Percentiles rank a stretch among this genome's conserved stretches.
Conservation (phyloP, 306 rosid species). For the Dryas octopetala region DNA sequence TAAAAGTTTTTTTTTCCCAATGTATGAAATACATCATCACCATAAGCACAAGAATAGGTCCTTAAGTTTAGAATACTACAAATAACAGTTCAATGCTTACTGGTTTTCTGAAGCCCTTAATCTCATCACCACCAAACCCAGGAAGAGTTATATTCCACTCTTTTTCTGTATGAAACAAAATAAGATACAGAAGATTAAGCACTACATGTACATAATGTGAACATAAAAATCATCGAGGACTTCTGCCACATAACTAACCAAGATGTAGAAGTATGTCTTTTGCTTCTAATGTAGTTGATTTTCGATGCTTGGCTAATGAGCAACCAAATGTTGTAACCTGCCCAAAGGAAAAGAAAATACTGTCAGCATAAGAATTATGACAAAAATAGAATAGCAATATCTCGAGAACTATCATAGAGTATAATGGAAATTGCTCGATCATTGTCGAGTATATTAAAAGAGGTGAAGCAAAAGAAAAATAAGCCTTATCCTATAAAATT, state of each 20-base stretch:
- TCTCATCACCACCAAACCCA: slow-evolving; percentile 92
- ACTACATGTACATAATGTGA: slow-evolving; percentile 8
- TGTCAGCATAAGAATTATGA: background rate
- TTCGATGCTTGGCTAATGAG: slow-evolving; percentile 88
- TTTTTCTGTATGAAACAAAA: slow-evolving; percentile 55
- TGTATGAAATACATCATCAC: background rate
- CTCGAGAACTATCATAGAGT: background rate
- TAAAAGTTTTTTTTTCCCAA: background rate
- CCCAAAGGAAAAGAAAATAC: slow-evolving; percentile 13
- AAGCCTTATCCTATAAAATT: background rate
- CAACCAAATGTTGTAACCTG: slow-evolving; percentile 93
- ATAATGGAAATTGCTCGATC: background rate
- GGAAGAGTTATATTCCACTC: slow-evolving; percentile 90
- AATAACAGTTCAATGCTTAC: slow-evolving; percentile 40
- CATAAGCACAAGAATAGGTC: background rate
- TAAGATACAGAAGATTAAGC: slow-evolving; percentile 16
- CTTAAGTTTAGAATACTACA: background rate
- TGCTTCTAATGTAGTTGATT: slow-evolving; percentile 79
- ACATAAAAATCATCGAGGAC: background rate
- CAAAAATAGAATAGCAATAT: background rate
- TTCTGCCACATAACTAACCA: slow-evolving; percentile 54
- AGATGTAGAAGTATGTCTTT: slow-evolving; percentile 92
- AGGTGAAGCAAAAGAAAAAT: background rate
- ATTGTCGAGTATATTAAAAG: background rate
- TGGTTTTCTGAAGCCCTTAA: slow-evolving; percentile 74